Percentiles rank a stretch among this genome's conserved stretches.
Conservation (phyloP, 768 basidiomycete species). For the Clitopilus hobsonii region DNA sequence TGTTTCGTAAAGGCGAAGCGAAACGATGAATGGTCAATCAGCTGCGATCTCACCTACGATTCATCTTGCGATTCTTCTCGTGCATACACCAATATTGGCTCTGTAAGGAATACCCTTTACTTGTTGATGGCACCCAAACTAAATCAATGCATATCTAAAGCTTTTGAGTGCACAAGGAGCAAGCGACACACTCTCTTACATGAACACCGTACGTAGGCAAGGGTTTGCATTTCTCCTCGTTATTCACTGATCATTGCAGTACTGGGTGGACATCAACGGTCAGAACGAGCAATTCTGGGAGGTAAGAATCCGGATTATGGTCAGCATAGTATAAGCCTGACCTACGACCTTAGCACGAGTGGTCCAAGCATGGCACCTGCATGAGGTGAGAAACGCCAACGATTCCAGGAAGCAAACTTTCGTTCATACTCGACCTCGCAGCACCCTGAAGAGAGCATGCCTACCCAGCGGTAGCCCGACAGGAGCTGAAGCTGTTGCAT, state of each 20-base stretch:
- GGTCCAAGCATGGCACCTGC: conserved; percentile 64
- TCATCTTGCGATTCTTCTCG: conserved; percentile 34
- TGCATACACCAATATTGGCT: conserved; percentile 26
- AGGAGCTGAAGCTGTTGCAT: conserved; percentile 71
- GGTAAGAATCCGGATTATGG: conserved; percentile 24
- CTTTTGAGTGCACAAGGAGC: conserved; percentile 56
- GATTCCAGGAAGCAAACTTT: background rate
- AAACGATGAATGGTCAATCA: conserved; percentile 17
- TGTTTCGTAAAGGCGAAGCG: too few relatives aligned
- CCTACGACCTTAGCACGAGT: conserved; percentile 54
- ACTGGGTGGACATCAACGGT: conserved; percentile 61
- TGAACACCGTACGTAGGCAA: conserved; percentile 41
- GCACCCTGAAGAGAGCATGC: conserved; percentile 56
- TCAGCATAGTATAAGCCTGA: background rate
- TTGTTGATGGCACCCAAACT: background rate
- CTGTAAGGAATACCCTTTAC: too few relatives aligned
- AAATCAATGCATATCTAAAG: conserved; percentile 24
- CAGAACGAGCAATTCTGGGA: conserved; percentile 65
- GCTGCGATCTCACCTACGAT: conserved; percentile 45
- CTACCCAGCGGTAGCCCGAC: conserved; percentile 52
- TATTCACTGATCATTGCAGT: conserved; percentile 22
- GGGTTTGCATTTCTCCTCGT: background rate
- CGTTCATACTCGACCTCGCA: conserved; percentile 22
- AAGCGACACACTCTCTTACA: conserved; percentile 51
- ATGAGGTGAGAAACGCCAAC: conserved; percentile 27